These are phyloP conservation scores for Williopsis jadinii DNA, from an alignment of 1,139 yeast genomes.

Conservation along the genomic window DNA sequence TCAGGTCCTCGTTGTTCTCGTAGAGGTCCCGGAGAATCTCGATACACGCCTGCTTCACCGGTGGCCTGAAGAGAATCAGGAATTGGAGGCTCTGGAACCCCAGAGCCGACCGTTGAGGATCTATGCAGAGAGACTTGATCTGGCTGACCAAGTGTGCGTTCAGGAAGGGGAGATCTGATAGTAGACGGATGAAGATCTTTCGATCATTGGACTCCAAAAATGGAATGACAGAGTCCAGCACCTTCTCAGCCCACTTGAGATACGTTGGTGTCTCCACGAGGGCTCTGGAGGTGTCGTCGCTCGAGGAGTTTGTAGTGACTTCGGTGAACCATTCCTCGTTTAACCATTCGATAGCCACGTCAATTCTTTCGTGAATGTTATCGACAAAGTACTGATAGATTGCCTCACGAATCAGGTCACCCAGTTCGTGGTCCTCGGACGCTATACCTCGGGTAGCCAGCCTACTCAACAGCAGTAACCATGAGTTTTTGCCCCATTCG, in stretches of 20 bases:
- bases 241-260: constrained; percentile 60
- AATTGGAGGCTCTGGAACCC: constrained; percentile 81
- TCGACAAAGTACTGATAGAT: constrained; percentile 68
- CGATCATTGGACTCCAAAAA: constrained; percentile 76
- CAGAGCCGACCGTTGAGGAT: constrained; percentile 73
- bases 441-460: constrained; percentile 73
- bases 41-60: constrained; percentile 60
- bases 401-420: constrained; percentile 60
- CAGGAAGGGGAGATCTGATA: constrained; percentile 79
- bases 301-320: constrained; percentile 29
- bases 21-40: constrained; percentile 56
- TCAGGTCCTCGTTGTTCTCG: constrained; percentile 44
- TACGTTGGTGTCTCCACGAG: constrained; percentile 41
- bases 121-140: constrained; percentile 71
- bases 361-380: constrained; percentile 67
- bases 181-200: constrained; percentile 72
- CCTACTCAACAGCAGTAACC: constrained; percentile 72
- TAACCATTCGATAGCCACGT: constrained; percentile 84
- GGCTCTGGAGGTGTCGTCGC: constrained; percentile 8
- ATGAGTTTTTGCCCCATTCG: constrained; percentile 65
- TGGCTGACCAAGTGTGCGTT: constrained; percentile 52
- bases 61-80: constrained; percentile 86
- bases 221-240: constrained; percentile 77
- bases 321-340: constrained; percentile 94
- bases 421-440: constrained; percentile 31